Conservation (phyloP, 1,139 yeast genomes). For the Kodamaea plutei region DNA sequence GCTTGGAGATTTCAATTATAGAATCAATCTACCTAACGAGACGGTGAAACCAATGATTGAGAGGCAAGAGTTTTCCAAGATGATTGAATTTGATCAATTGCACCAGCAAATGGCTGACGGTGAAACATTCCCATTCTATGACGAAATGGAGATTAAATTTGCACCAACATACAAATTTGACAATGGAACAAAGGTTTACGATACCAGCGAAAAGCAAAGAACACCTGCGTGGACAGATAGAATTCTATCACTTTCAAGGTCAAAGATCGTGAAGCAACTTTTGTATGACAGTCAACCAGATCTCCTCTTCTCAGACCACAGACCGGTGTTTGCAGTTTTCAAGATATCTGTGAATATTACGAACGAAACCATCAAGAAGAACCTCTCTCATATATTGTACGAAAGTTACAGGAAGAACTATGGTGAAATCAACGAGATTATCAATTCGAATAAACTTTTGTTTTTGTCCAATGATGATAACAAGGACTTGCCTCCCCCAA, state of each 20-base stretch:
- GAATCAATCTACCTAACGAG: slow-evolving; percentile 68
- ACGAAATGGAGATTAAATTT: slow-evolving; percentile 72
- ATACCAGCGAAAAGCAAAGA: slow-evolving; percentile 68
- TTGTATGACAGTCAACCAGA: slow-evolving; percentile 60
- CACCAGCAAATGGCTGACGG: slow-evolving; percentile 66
- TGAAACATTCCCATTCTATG: slow-evolving; percentile 61
- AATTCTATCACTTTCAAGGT: slow-evolving; percentile 40
- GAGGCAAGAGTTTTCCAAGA: slow-evolving; percentile 44
- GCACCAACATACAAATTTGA: slow-evolving; percentile 93
- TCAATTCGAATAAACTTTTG: slow-evolving; percentile 25
- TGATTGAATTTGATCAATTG: slow-evolving; percentile 75
- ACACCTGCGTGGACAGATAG: slow-evolving; percentile 96
- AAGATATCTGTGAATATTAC: slow-evolving; percentile 63
- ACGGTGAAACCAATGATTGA: slow-evolving; percentile 53
- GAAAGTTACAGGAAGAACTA: slow-evolving; percentile 45
- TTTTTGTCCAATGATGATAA: slow-evolving; percentile 24
- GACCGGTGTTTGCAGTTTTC: slow-evolving; percentile 85
- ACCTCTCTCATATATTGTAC: slow-evolving; percentile 59
- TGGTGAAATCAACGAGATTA: slow-evolving; percentile 40
- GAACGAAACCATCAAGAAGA: slow-evolving; percentile 58
- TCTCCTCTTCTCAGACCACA: slow-evolving; percentile 80
- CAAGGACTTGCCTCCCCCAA: slow-evolving; percentile 74
- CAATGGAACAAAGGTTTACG: slow-evolving; percentile 80
- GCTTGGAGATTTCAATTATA: slow-evolving; percentile 90
- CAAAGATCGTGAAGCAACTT: slow-evolving; percentile 57